Evolutionary conservation across 176 grass and related monocot genomes (phyloP).

Genomic region (Triticum aestivum): IWGSC_CS_RefSeq_v2.1 NC_057811.1:422979315-422979814

Average conservation of each 20-base stretch:
- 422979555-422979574: constrained; percentile 39
- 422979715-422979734: not conserved
- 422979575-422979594: constrained; percentile 74
- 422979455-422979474: not conserved
- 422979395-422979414: not conserved
- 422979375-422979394: not conserved
- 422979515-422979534: constrained; percentile 78
- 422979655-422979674: constrained; percentile 19
- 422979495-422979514: not conserved
- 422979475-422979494: not conserved
- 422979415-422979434: not conserved
- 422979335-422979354: too few relatives aligned
- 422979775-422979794: too few relatives aligned
- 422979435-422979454: not conserved
- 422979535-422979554: constrained; percentile 72
- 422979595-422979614: constrained; percentile 32
- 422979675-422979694: not conserved
- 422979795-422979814: too few relatives aligned
- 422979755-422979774: not conserved
- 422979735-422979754: not conserved
- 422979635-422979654: constrained; percentile 84
- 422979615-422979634: constrained; percentile 61
- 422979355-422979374: too few relatives aligned
- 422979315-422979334: too few relatives aligned
- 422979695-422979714: not conserved